These are phyloP conservation scores for Pseudonectria buxi DNA, from an alignment of 2,329 filamentous ascomycete species.

Conservation along the genomic window DNA sequence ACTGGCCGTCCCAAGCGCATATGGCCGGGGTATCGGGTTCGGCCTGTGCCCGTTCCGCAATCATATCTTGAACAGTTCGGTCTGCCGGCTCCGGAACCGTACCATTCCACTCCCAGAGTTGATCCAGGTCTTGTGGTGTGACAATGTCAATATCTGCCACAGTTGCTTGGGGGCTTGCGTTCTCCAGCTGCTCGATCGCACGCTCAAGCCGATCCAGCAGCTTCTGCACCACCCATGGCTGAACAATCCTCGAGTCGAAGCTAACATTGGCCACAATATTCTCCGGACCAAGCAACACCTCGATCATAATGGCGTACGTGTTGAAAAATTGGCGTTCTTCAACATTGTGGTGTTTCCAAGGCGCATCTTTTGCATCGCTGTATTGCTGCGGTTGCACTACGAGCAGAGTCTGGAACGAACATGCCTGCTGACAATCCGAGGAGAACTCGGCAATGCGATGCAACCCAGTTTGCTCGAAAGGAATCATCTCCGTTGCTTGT, in stretches of 20 bases:
- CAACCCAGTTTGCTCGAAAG: slow-evolving; percentile 14
- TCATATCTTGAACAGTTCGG: background rate
- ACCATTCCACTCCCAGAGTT: background rate
- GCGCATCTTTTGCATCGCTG: background rate
- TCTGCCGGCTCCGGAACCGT: background rate
- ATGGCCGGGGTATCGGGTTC: background rate
- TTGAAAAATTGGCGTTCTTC: background rate
- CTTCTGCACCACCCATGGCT: background rate
- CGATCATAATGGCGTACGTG: background rate
- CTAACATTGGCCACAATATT: background rate
- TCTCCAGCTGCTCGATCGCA: background rate
- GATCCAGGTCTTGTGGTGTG: background rate
- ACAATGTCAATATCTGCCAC: slow-evolving; percentile 2
- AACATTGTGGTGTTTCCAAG: background rate
- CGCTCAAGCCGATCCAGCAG: background rate
- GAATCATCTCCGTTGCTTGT: slow-evolving; percentile 11
- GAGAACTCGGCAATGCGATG: slow-evolving; percentile 14
- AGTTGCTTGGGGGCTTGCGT: background rate
- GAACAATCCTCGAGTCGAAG: slow-evolving; percentile 1
- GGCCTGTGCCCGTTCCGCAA: background rate
- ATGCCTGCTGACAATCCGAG: slow-evolving; percentile 9
- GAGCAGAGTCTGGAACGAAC: slow-evolving; percentile 23
- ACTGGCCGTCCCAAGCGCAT: background rate
- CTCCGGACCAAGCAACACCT: background rate
- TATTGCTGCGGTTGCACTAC: slow-evolving; percentile 17